Base-by-base conservation (phyloP, 192 early-diverging fungal species). In the Pilaira anomala region DNA sequence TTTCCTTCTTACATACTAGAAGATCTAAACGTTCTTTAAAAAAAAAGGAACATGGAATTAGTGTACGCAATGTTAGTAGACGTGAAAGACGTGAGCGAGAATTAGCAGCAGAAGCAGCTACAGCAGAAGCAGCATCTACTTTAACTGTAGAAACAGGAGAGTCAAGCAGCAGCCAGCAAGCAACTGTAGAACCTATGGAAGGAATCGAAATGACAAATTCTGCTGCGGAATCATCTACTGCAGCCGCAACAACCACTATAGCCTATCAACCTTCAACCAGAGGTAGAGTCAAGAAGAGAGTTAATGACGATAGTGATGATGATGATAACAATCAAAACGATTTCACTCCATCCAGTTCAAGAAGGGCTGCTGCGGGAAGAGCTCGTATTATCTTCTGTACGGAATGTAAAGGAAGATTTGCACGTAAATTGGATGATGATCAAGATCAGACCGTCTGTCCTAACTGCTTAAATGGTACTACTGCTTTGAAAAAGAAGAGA, bases 341-440 rank as follows among this genome's bases (percentile, higher is more conserved):
- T 13, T 60, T 44, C 9, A 46, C 45, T 50, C 63, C 65, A 69
- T 54, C 50, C 50, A 50, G 64, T n/a, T 36, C 73, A 18, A 39
- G 73, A 13, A 60, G 54, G 9, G 44, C 71, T 41, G 58, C 60
- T 7, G 50, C 64, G 16, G 56, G 63, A 0, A 33, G 73, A 16
- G 71, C 71, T 33, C 68, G 65, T 54, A 67, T 79, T 21, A 67
- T 65, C 29, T 83, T 83, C 48, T 83, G 80, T 45, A 67, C 67
- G 4, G 62, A 68, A 11, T 83, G 80, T 50, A 66, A 71, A 46
- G 62, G 71, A 1, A 45, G 80, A 19, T 83, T 80, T 40, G 62
- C 78, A 0, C 57, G 57, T n/a, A 40, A 39, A 1, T 63, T 81
- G 39, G 66, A 65, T 12, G 51, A 61, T 48, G 73, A 62, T 2